A percentile compares a stretch with the other conserved stretches of the same genome.
phyloP scores from a whole-genome alignment of 2,329 filamentous ascomycete genomes.

The Colletotrichum incanum region DNA sequence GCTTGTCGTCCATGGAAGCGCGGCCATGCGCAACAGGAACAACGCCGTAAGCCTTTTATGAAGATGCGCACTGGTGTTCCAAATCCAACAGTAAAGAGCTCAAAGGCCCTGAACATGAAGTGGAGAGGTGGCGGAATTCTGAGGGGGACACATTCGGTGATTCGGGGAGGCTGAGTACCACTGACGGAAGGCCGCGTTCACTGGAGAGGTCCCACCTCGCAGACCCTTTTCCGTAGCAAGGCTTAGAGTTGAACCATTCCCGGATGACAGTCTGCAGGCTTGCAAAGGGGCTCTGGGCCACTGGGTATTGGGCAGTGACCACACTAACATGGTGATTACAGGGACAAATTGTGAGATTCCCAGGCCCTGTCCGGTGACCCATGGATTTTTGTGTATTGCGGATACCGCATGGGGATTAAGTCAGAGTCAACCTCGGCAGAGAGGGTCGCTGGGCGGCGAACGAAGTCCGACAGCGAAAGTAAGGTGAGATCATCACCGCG shows the following conservation, averaged over 20 bases:
- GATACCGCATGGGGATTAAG: slow-evolving; percentile 6
- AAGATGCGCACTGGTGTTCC: neutral
- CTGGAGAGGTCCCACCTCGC: slow-evolving; percentile 1
- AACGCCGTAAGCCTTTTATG: slow-evolving; percentile 5
- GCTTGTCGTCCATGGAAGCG: slow-evolving; percentile 7
- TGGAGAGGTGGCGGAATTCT: too few relatives aligned
- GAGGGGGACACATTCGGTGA: too few relatives aligned
- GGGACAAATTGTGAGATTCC: slow-evolving; percentile 14
- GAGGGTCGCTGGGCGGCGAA: slow-evolving; percentile 17
- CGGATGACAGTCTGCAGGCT: neutral
- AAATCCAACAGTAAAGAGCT: slow-evolving; percentile 6
- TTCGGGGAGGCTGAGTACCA: slow-evolving; percentile 1
- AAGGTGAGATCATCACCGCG: slow-evolving; percentile 31
- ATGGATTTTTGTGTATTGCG: slow-evolving; percentile 2
- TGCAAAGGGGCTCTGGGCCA: slow-evolving; percentile 14
- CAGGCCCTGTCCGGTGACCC: slow-evolving; percentile 20
- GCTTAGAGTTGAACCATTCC: neutral
- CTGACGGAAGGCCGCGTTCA: slow-evolving; percentile 34
- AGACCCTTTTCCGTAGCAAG: too few relatives aligned
- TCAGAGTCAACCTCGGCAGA: slow-evolving; percentile 31
- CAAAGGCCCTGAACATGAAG: too few relatives aligned
- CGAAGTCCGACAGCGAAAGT: slow-evolving; percentile 25
- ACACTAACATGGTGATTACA: slow-evolving; percentile 4
- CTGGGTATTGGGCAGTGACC: slow-evolving; percentile 21
- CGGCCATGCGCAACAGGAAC: neutral